Percentiles rank a stretch among this genome's conserved stretches.
These are phyloP conservation scores for Datura wrightii DNA, from an alignment of 257 asterid species.

Conservation along the genomic window DNA sequence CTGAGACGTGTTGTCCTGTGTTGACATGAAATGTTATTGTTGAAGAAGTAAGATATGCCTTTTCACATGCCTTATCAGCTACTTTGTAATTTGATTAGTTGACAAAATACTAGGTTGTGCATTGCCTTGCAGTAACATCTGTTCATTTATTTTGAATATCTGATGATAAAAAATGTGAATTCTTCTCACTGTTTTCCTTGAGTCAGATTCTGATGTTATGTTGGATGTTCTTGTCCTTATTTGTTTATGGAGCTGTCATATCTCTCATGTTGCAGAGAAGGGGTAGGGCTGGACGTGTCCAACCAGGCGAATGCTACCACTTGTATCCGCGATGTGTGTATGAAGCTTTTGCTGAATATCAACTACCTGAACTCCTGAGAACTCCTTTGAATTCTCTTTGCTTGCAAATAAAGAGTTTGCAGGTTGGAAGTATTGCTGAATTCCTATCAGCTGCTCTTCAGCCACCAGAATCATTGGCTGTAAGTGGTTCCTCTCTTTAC, in stretches of 20 bases:
- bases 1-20: neutral
- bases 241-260: constrained; percentile 12
- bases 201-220: constrained; percentile 19
- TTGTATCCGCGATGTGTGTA: constrained; percentile 89
- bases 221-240: constrained; percentile 3
- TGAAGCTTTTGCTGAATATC: constrained; percentile 95
- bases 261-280: constrained; percentile 71
- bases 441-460: constrained; percentile 96
- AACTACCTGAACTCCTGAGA: constrained; percentile 95
- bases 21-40: neutral
- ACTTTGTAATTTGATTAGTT: neutral
- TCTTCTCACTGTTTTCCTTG: neutral
- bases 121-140: neutral
- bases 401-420: constrained; percentile 94
- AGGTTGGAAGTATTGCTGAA: constrained; percentile 80
- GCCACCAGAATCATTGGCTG: constrained; percentile 90
- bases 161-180: constrained; percentile 2
- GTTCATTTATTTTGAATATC: neutral
- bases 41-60: neutral
- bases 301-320: constrained; percentile 97
- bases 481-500: constrained; percentile 50
- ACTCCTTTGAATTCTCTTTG: constrained; percentile 98
- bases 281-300: constrained; percentile 99
- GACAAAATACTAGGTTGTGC: constrained; percentile 24
- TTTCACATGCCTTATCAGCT: constrained; percentile 8